phyloP scores from a whole-genome alignment of 2,329 filamentous ascomycete species.

The Incumbomyces lentus region DNA sequence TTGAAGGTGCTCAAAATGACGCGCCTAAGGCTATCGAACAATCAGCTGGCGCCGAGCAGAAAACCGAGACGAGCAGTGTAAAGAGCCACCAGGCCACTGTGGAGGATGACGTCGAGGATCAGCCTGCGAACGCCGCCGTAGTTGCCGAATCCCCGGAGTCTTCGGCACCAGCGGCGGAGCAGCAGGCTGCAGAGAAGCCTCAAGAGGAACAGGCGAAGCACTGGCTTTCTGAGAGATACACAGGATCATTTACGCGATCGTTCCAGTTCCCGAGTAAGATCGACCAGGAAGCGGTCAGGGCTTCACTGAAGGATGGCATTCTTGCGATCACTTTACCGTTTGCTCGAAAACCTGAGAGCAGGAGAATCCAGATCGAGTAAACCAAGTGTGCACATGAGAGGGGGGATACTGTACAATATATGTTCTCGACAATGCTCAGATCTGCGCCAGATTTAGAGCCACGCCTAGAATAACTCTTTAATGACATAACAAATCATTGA shows the following conservation, averaged over 20 bases:
- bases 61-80: slow-evolving; percentile 16
- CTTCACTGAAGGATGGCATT: slow-evolving; percentile 51
- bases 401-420: background rate
- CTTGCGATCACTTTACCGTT: slow-evolving; percentile 50
- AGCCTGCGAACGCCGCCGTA: slow-evolving; percentile 13
- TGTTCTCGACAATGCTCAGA: too few relatives aligned
- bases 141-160: slow-evolving; percentile 1
- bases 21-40: slow-evolving; percentile 12
- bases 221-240: slow-evolving; percentile 50
- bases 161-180: slow-evolving; percentile 22
- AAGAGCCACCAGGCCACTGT: slow-evolving; percentile 33
- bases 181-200: slow-evolving; percentile 21
- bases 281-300: slow-evolving; percentile 51
- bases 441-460: too few relatives aligned
- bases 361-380: slow-evolving; percentile 49
- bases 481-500: too few relatives aligned
- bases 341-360: slow-evolving; percentile 35
- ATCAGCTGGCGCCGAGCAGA: background rate
- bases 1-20: slow-evolving; percentile 11
- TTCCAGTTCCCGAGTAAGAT: slow-evolving; percentile 50
- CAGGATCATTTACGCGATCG: slow-evolving; percentile 49
- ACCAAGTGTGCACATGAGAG: background rate
- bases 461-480: too few relatives aligned
- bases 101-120: slow-evolving; percentile 34
- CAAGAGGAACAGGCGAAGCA: slow-evolving; percentile 32